phyloP scores from a whole-genome alignment of 805 yeast genomes.

The Candida michaelii region DNA sequence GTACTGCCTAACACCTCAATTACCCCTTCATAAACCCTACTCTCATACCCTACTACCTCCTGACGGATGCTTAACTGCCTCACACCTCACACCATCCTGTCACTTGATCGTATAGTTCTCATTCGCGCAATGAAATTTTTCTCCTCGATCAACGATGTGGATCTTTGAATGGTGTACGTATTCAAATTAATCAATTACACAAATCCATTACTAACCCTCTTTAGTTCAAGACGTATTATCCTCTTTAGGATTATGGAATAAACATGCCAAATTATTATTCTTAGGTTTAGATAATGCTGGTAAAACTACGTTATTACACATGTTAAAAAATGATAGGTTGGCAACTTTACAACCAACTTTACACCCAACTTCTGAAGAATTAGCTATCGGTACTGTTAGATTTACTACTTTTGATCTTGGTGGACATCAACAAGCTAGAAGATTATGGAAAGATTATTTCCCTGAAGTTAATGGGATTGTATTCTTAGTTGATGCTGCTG shows the following conservation, averaged over 20 bases:
- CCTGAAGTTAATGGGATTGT: conserved; percentile 99
- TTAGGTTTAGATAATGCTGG: conserved; percentile 50
- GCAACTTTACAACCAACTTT: conserved; percentile 97
- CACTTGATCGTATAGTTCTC: not conserved
- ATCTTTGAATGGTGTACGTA: conserved; percentile 25
- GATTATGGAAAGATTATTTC: conserved; percentile 99
- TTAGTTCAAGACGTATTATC: conserved; percentile 46
- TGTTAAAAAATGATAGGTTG: conserved; percentile 83
- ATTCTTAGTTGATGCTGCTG: conserved; percentile 95
- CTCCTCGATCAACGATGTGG: conserved; percentile 18
- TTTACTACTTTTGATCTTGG: conserved; percentile 98
- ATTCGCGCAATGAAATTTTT: conserved; percentile 7
- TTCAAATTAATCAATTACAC: not conserved
- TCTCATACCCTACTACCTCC: too few relatives aligned
- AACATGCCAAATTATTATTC: conserved; percentile 48
- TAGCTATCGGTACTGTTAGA: conserved; percentile 92
- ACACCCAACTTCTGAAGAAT: conserved; percentile 98
- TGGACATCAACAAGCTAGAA: conserved; percentile 98
- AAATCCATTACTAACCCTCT: not conserved
- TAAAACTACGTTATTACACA: conserved; percentile 46
- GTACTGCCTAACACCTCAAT: too few relatives aligned
- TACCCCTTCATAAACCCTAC: too few relatives aligned
- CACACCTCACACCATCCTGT: not conserved
- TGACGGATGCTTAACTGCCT: too few relatives aligned
- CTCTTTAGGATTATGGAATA: conserved; percentile 48